Percentiles rank a stretch among this genome's conserved stretches.
Conservation (phyloP, 2,329 filamentous ascomycete species). For the Zopfia rhizophila region DNA sequence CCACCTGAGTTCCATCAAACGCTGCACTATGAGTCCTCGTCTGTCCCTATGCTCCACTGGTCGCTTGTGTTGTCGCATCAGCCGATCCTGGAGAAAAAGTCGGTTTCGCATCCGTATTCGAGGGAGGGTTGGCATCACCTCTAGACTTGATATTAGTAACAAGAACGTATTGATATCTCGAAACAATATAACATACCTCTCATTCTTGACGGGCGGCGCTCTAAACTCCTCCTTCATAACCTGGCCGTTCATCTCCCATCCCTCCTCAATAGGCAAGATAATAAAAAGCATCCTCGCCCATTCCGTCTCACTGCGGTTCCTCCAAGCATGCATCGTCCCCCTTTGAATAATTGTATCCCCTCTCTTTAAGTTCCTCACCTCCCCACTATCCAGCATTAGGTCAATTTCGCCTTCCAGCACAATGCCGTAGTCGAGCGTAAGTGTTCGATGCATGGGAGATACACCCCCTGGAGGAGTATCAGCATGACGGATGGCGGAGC, state of each 20-base stretch:
- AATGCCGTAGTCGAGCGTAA: conserved; percentile 52
- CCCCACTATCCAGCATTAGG: conserved; percentile 49
- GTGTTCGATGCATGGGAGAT: conserved; percentile 52
- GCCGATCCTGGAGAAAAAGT: too few relatives aligned
- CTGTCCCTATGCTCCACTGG: too few relatives aligned
- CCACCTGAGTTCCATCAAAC: too few relatives aligned
- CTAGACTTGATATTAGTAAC: too few relatives aligned
- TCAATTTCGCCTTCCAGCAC: conserved; percentile 52
- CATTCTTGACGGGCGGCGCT: background rate
- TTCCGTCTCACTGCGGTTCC: conserved; percentile 37
- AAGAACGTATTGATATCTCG: too few relatives aligned
- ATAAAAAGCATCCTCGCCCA: conserved; percentile 48
- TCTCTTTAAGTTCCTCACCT: conserved; percentile 42
- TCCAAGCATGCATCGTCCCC: conserved; percentile 53
- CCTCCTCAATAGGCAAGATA: background rate
- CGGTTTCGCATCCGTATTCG: too few relatives aligned
- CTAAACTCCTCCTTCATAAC: background rate
- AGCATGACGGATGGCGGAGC: conserved; percentile 56
- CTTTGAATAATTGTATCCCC: conserved; percentile 51
- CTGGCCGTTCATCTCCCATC: background rate
- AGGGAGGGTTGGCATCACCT: too few relatives aligned
- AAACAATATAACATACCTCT: too few relatives aligned
- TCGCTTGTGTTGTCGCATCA: too few relatives aligned
- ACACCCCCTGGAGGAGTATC: conserved; percentile 42
- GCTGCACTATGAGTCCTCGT: too few relatives aligned